Conservation (phyloP, 1,284 basidiomycete species). For the Fistulina hepatica region DNA sequence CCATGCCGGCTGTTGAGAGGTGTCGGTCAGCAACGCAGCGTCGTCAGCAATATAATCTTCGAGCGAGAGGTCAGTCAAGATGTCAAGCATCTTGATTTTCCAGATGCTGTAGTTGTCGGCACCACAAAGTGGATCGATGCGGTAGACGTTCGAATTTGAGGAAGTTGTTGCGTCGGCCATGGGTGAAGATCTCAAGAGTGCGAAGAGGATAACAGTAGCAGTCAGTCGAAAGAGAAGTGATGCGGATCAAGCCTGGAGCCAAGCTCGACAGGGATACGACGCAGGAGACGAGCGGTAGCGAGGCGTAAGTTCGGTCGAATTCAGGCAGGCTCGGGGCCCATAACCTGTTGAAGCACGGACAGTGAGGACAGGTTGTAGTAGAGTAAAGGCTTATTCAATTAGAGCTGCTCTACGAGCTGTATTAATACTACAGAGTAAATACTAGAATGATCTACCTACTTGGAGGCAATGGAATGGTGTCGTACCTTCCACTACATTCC, state of each 20-base stretch:
- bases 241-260: neutral
- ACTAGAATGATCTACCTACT: too few species aligned
- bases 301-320: slow-evolving; percentile 4
- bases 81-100: slow-evolving; percentile 23
- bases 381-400: too few species aligned
- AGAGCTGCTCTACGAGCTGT: too few species aligned
- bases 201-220: neutral
- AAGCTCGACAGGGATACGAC: neutral
- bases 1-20: slow-evolving; percentile 14
- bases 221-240: neutral
- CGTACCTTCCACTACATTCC: too few species aligned
- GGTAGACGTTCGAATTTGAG: slow-evolving; percentile 10
- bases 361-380: neutral
- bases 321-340: slow-evolving; percentile 15
- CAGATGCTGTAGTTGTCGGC: slow-evolving; percentile 22
- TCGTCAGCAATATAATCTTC: slow-evolving; percentile 12
- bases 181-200: neutral
- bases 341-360: slow-evolving; percentile 16
- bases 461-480: too few species aligned
- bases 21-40: slow-evolving; percentile 4
- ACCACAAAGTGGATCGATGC: slow-evolving; percentile 22
- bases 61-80: slow-evolving; percentile 20
- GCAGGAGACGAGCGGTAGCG: slow-evolving; percentile 5
- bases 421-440: too few species aligned
- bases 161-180: slow-evolving; percentile 1